phyloP scores from a whole-genome alignment of 805 yeast genomes.

The Saturnispora dispora region DNA sequence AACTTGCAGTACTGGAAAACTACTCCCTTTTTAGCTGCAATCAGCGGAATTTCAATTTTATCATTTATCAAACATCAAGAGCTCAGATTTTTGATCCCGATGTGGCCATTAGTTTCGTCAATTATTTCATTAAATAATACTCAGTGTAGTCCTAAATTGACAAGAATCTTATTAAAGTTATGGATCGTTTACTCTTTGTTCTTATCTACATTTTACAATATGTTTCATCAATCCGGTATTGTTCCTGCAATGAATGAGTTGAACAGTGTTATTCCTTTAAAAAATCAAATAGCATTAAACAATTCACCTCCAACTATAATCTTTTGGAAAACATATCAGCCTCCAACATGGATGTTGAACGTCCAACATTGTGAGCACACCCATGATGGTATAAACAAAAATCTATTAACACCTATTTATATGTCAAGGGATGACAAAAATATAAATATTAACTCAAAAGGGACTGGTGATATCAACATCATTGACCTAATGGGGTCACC shows the following conservation, averaged over 20 bases:
- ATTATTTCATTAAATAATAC: slow-evolving; percentile 29
- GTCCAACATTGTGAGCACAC: neutral
- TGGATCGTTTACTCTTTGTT: slow-evolving; percentile 62
- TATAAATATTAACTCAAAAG: neutral
- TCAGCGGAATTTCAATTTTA: slow-evolving; percentile 53
- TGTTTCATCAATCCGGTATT: slow-evolving; percentile 86
- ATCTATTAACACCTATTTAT: slow-evolving; percentile 1
- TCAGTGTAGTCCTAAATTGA: slow-evolving; percentile 3
- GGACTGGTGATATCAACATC: slow-evolving; percentile 12
- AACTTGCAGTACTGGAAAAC: slow-evolving; percentile 35
- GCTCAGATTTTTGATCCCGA: slow-evolving; percentile 74
- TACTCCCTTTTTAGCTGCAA: slow-evolving; percentile 48
- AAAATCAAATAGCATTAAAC: slow-evolving; percentile 8
- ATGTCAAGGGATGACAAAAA: neutral
- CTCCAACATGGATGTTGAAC: slow-evolving; percentile 74
- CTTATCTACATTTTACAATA: slow-evolving; percentile 62
- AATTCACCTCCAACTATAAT: slow-evolving; percentile 33
- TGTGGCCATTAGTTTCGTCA: slow-evolving; percentile 59
- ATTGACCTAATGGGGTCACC: slow-evolving; percentile 42
- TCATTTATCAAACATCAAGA: slow-evolving; percentile 90
- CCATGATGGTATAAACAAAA: slow-evolving; percentile 2
- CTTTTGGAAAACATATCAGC: slow-evolving; percentile 94
- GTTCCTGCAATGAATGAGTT: slow-evolving; percentile 50
- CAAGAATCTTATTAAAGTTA: slow-evolving; percentile 23
- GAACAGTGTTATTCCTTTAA: slow-evolving; percentile 12